Conservation (phyloP, 768 basidiomycete genomes). For the Lentinula sp. region DNA sequence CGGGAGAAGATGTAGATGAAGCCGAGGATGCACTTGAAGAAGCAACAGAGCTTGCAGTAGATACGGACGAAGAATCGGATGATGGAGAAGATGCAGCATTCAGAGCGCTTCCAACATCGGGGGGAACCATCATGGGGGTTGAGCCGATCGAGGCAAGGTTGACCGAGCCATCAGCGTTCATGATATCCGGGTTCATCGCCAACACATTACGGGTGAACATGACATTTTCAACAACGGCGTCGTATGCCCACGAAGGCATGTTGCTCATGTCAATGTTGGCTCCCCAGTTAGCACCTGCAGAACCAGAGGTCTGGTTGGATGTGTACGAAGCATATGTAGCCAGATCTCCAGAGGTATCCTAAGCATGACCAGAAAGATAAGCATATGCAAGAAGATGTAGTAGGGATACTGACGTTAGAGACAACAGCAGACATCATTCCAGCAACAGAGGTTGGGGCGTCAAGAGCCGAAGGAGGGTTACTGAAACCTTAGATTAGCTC, state of each 20-base stretch:
- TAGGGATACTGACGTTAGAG: slow-evolving; percentile 19
- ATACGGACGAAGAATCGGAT: slow-evolving; percentile 6
- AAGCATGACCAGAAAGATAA: no score
- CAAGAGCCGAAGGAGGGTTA: slow-evolving; percentile 51
- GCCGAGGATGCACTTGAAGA: slow-evolving; percentile 23
- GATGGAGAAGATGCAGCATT: slow-evolving; percentile 18
- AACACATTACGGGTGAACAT: slow-evolving; percentile 36
- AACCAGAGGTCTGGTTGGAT: slow-evolving; percentile 39
- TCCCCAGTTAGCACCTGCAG: slow-evolving; percentile 55
- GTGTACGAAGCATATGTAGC: slow-evolving; percentile 51
- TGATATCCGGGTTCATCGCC: slow-evolving; percentile 44
- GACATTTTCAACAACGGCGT: slow-evolving; percentile 51
- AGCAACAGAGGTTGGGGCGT: slow-evolving; percentile 40
- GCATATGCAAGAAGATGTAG: neutral
- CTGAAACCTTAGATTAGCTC: slow-evolving; percentile 19
- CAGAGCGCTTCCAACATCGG: slow-evolving; percentile 45
- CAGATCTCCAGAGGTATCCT: slow-evolving; percentile 47
- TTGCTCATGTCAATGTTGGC: slow-evolving; percentile 48
- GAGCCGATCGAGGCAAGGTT: slow-evolving; percentile 36
- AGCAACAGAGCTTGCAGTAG: slow-evolving; percentile 11
- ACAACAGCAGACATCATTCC: slow-evolving; percentile 46
- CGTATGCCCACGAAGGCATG: slow-evolving; percentile 52
- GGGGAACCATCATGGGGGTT: slow-evolving; percentile 54
- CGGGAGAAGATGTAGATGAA: slow-evolving; percentile 18
- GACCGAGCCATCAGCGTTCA: slow-evolving; percentile 45